phyloP scores from a whole-genome alignment of 1,284 basidiomycete species.

The Boletus hoseneyae region DNA sequence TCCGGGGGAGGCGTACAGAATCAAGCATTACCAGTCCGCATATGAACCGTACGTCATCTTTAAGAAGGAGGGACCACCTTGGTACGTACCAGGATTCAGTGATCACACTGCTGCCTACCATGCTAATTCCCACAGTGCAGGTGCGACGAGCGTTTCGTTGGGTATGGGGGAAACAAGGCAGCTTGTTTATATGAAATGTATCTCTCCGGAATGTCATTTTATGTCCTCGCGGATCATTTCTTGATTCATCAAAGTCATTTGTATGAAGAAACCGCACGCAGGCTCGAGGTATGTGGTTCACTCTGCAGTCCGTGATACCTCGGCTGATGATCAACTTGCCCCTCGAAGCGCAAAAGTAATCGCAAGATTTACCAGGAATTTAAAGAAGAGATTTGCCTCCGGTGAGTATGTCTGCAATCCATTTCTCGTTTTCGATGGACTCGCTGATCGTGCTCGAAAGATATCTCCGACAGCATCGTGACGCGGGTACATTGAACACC shows the following conservation, averaged over 20 bases:
- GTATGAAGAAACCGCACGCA: constrained; percentile 72
- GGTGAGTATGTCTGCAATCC: constrained; percentile 36
- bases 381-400: constrained; percentile 68
- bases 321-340: not conserved
- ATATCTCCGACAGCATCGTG: constrained; percentile 53
- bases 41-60: constrained; percentile 86
- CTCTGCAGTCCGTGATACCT: not conserved
- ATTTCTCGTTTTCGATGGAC: no score
- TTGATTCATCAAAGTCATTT: constrained; percentile 80
- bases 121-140: constrained; percentile 27
- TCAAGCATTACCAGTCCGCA: constrained; percentile 69
- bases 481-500: constrained; percentile 46
- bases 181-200: constrained; percentile 66
- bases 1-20: constrained; percentile 69
- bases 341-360: constrained; percentile 64
- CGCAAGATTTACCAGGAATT: constrained; percentile 75
- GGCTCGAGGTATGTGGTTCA: constrained; percentile 51
- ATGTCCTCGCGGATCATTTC: constrained; percentile 81
- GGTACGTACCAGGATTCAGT: constrained; percentile 40
- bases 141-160: constrained; percentile 88
- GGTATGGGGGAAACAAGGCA: constrained; percentile 75
- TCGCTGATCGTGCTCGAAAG: constrained; percentile 29
- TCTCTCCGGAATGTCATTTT: constrained; percentile 67
- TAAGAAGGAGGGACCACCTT: constrained; percentile 69
- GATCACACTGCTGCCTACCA: not conserved